Percentiles rank a stretch among this genome's conserved stretches.
Evolutionary conservation across 176 grass and related monocot genomes (phyloP).

Genomic region (Typha latifolia): DNA sequence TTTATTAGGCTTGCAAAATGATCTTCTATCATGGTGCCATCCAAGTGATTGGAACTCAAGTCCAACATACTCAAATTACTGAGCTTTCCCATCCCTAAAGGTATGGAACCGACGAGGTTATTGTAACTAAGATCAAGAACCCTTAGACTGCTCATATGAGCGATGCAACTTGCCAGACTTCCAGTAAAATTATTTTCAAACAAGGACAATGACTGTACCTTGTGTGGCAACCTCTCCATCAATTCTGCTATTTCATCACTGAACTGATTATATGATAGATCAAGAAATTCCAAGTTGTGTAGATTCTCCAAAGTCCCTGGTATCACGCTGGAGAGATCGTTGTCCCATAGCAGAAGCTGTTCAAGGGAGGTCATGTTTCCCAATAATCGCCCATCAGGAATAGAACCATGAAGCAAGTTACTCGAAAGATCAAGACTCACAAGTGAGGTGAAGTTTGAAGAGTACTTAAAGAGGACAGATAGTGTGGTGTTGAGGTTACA

Average conservation of each 20-base stretch:
- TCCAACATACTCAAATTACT: background rate
- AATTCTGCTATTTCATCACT: too few relatives aligned
- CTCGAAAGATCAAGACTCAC: too few relatives aligned
- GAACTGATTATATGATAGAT: too few relatives aligned
- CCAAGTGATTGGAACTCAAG: background rate
- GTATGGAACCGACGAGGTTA: background rate
- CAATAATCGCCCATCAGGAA: too few relatives aligned
- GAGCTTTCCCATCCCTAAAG: constrained; percentile 8
- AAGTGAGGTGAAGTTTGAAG: too few relatives aligned
- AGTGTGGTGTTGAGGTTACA: too few relatives aligned
- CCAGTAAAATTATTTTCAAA: background rate
- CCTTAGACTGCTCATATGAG: constrained; percentile 7
- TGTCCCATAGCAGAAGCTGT: background rate
- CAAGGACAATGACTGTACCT: background rate
- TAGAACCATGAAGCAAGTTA: too few relatives aligned
- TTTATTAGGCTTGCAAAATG: constrained; percentile 38
- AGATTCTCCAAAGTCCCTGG: too few relatives aligned
- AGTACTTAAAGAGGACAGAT: too few relatives aligned
- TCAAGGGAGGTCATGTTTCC: background rate
- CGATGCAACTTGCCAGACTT: constrained; percentile 11
- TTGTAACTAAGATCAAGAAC: constrained; percentile 17
- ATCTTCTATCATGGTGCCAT: constrained; percentile 1
- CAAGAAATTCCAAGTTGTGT: too few relatives aligned
- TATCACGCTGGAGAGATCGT: background rate
- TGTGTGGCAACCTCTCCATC: too few relatives aligned